Evolutionary conservation across 2,329 filamentous ascomycete species (phyloP).

Genomic region (Ophiostoma australiae): DNA sequence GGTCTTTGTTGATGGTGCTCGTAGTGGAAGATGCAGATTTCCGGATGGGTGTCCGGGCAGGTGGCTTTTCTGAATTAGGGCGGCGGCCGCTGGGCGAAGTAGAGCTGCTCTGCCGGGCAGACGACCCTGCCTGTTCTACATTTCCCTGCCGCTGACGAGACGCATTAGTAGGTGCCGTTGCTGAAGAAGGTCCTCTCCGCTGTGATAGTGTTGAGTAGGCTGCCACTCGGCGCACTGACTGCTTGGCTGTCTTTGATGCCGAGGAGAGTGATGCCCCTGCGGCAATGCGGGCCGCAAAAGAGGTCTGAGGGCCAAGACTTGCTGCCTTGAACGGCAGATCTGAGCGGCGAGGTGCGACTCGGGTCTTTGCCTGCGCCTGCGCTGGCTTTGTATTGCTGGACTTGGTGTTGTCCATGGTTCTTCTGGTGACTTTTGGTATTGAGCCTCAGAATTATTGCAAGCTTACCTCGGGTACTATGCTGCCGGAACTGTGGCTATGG

Average conservation of each 20-base stretch:
- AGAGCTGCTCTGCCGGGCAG: background rate
- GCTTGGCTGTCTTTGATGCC: background rate
- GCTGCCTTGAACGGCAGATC: background rate
- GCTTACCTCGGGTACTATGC: background rate
- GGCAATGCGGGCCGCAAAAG: background rate
- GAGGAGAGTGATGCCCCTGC: background rate
- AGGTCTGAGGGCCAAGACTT: background rate
- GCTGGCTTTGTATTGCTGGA: background rate
- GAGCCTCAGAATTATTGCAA: background rate
- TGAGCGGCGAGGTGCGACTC: background rate
- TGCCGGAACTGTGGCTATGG: background rate
- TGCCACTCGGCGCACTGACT: background rate
- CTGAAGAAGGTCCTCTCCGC: background rate
- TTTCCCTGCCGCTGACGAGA: constrained; percentile 10
- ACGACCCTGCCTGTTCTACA: background rate
- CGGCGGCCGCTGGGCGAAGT: background rate
- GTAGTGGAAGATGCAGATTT: background rate
- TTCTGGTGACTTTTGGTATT: background rate
- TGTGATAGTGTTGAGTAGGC: background rate
- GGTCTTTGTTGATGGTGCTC: background rate
- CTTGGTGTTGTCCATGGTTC: background rate
- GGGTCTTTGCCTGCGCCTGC: background rate
- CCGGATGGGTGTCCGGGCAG: background rate
- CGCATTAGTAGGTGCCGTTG: constrained; percentile 15
- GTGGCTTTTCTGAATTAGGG: background rate